Percentiles rank a stretch among this genome's conserved stretches.
Evolutionary conservation across 176 grass and related monocot species (phyloP).

Genomic region (Chrysopogon serrulatus): DNA sequence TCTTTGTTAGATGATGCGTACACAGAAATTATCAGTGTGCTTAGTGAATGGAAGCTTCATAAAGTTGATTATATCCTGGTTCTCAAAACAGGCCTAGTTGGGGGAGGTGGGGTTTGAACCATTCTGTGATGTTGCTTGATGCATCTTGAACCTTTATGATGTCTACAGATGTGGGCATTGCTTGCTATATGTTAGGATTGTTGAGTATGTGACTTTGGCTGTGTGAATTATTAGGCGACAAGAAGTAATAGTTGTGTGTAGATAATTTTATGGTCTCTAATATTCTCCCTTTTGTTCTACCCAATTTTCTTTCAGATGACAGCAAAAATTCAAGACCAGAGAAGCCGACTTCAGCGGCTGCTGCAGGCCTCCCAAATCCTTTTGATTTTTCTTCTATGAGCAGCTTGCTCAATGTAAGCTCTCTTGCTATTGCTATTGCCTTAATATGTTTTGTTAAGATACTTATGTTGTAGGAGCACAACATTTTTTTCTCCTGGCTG

Average conservation of each 20-base stretch:
- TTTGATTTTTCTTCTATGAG: constrained; percentile 82
- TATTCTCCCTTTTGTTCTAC: neutral
- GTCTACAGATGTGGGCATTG: neutral
- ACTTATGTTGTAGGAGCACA: neutral
- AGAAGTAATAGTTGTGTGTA: neutral
- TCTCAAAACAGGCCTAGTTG: neutral
- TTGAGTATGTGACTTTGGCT: neutral
- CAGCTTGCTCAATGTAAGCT: constrained; percentile 67
- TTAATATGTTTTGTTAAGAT: neutral
- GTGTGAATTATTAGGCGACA: neutral
- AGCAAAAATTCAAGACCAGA: constrained; percentile 54
- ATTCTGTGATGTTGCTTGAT: neutral
- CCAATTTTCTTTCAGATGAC: constrained; percentile 39
- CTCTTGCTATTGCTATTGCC: neutral
- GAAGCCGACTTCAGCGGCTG: constrained; percentile 33
- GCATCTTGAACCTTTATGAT: neutral
- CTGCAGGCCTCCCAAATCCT: constrained; percentile 45
- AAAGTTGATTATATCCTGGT: neutral
- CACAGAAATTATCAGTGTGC: neutral
- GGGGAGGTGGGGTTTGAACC: neutral
- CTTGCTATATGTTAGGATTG: neutral
- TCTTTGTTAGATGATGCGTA: neutral
- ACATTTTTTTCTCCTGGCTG: neutral
- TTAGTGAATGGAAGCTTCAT: neutral
- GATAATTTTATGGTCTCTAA: neutral